Conservation (phyloP, 73 alveolate species). For the Paramecium octaurelia region DNA sequence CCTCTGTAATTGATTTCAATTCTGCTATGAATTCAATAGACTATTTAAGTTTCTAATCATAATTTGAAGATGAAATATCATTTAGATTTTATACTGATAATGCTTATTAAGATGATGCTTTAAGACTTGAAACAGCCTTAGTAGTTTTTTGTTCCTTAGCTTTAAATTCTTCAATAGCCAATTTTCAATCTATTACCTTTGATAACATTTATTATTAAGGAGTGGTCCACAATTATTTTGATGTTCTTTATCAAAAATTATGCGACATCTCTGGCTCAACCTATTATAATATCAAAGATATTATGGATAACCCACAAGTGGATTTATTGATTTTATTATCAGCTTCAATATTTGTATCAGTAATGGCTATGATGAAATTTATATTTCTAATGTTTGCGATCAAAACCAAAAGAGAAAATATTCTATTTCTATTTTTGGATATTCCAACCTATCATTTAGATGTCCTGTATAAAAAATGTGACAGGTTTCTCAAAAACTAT, state of each 20-base stretch:
- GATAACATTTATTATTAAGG: background rate
- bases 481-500: background rate
- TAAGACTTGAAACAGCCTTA: background rate
- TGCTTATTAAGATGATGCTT: background rate
- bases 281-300: background rate
- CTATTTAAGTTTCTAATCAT: background rate
- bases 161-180: background rate
- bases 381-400: background rate
- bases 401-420: background rate
- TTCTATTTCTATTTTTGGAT: slow-evolving; percentile 21
- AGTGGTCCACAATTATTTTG: background rate
- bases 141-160: background rate
- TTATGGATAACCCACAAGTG: background rate
- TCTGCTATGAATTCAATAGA: background rate
- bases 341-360: background rate
- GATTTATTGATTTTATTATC: background rate
- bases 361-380: background rate
- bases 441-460: background rate
- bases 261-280: background rate
- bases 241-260: background rate
- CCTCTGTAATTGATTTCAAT: background rate
- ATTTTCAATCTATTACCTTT: background rate
- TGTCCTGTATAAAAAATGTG: background rate
- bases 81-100: background rate
- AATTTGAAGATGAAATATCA: background rate